Percentiles rank a stretch among this genome's conserved stretches.
These are phyloP conservation scores for Auricularia heimuer DNA, from an alignment of 768 basidiomycete genomes.

Conservation along the genomic window DNA sequence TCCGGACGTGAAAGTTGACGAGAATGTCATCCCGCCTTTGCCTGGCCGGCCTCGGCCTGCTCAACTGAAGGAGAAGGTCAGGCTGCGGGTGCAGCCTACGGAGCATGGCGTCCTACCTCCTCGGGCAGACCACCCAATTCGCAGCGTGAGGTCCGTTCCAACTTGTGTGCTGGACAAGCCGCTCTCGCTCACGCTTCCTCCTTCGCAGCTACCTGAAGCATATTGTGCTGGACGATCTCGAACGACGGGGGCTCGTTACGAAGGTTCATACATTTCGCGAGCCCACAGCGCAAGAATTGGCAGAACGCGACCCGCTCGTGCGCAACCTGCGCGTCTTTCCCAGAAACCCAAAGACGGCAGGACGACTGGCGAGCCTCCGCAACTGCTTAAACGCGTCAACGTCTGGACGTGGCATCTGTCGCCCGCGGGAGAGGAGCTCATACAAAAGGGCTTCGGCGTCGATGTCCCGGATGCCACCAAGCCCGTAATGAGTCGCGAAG, in stretches of 20 bases:
- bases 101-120: neutral
- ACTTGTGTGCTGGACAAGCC: neutral
- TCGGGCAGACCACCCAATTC: constrained; percentile 7
- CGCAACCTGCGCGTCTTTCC: neutral
- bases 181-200: neutral
- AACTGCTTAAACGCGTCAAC: neutral
- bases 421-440: neutral
- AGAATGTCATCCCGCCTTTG: neutral
- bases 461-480: neutral
- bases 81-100: neutral
- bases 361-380: neutral
- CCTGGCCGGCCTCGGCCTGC: neutral
- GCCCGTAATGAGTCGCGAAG: neutral
- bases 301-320: neutral
- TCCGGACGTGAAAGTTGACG: neutral
- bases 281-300: constrained; percentile 2
- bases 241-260: constrained; percentile 2
- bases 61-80: neutral
- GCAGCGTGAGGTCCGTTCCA: constrained; percentile 3
- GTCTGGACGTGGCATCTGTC: neutral
- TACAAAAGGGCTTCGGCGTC: neutral
- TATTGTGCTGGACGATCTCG: constrained; percentile 8
- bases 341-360: neutral
- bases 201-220: constrained; percentile 7
- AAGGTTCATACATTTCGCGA: constrained; percentile 1